Evolutionary conservation across 306 rosid genomes (phyloP).

Genomic region (Fragaria ananassa): DNA sequence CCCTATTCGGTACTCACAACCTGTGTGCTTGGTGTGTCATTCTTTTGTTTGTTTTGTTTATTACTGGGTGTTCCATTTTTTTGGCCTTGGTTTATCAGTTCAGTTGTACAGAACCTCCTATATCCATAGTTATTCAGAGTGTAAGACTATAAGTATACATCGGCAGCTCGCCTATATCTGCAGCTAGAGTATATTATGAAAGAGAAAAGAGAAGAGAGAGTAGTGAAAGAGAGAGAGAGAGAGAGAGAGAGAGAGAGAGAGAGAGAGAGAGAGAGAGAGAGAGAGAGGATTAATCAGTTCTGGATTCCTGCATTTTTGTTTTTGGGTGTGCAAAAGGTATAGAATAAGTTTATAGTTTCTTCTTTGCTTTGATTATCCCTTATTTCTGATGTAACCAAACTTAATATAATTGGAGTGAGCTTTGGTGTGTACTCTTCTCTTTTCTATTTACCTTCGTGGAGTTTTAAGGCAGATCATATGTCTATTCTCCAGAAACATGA

Average conservation of each 20-base stretch:
- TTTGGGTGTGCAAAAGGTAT: constrained; percentile 78
- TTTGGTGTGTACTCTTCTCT: constrained; percentile 71
- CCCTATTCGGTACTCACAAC: constrained; percentile 36
- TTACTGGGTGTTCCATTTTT: constrained; percentile 65
- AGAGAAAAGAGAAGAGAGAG: constrained; percentile 18
- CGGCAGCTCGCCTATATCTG: constrained; percentile 64
- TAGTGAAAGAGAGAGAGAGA: not conserved
- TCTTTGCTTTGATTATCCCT: constrained; percentile 22
- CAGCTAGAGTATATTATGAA: constrained; percentile 55
- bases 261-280: not conserved
- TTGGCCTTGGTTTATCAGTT: constrained; percentile 55
- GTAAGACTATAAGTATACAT: constrained; percentile 80
- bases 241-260: not conserved
- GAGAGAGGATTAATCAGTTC: constrained; percentile 51
- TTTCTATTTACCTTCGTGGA: constrained; percentile 24
- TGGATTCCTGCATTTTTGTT: constrained; percentile 45
- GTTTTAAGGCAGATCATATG: constrained; percentile 8
- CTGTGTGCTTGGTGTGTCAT: constrained; percentile 66
- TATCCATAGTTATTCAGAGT: constrained; percentile 57
- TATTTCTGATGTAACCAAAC: constrained; percentile 74
- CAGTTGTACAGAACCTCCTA: constrained; percentile 69
- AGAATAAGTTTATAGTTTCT: constrained; percentile 42
- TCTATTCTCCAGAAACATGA: not conserved
- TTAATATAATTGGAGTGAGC: constrained; percentile 67
- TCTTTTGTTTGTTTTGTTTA: constrained; percentile 57